A percentile compares a stretch with the other conserved stretches of the same genome.
Conservation (phyloP, 768 basidiomycete genomes). For the Amanita fuliginea region DNA sequence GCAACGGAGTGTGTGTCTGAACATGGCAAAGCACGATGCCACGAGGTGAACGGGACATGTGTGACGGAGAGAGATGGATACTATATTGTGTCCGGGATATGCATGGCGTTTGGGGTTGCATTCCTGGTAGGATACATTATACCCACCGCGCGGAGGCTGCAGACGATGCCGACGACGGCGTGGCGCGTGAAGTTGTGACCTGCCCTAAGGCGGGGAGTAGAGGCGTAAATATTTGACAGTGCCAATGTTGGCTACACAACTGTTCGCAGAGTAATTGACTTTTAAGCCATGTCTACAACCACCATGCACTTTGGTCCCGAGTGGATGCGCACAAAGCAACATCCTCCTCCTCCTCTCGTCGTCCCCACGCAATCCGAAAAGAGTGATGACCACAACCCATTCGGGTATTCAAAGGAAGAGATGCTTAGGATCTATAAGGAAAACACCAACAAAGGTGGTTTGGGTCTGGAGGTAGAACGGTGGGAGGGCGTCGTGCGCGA, state of each 20-base stretch:
- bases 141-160: slow-evolving; percentile 76
- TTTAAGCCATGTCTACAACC: slow-evolving; percentile 34
- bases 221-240: slow-evolving; percentile 2
- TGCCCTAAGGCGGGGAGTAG: slow-evolving; percentile 27
- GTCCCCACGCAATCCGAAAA: slow-evolving; percentile 39
- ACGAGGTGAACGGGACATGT: slow-evolving; percentile 67
- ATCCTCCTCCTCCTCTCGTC: slow-evolving; percentile 59
- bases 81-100: slow-evolving; percentile 74
- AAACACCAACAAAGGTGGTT: slow-evolving; percentile 57
- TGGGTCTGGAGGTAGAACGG: slow-evolving; percentile 79
- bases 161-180: slow-evolving; percentile 61
- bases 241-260: background rate
- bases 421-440: slow-evolving; percentile 77
- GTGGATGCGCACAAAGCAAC: slow-evolving; percentile 83
- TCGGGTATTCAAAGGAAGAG: slow-evolving; percentile 80
- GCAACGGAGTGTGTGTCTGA: slow-evolving; percentile 90
- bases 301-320: slow-evolving; percentile 89
- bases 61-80: slow-evolving; percentile 85
- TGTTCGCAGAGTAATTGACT: slow-evolving; percentile 4
- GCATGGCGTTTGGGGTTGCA: slow-evolving; percentile 64
- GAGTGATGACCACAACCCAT: slow-evolving; percentile 62
- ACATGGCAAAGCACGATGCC: slow-evolving; percentile 73
- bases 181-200: slow-evolving; percentile 56
- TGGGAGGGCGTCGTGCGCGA: slow-evolving; percentile 88
- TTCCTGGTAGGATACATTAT: slow-evolving; percentile 69